These are phyloP conservation scores for Hura crepitans DNA, from an alignment of 441 rosid species.

Conservation along the genomic window DNA sequence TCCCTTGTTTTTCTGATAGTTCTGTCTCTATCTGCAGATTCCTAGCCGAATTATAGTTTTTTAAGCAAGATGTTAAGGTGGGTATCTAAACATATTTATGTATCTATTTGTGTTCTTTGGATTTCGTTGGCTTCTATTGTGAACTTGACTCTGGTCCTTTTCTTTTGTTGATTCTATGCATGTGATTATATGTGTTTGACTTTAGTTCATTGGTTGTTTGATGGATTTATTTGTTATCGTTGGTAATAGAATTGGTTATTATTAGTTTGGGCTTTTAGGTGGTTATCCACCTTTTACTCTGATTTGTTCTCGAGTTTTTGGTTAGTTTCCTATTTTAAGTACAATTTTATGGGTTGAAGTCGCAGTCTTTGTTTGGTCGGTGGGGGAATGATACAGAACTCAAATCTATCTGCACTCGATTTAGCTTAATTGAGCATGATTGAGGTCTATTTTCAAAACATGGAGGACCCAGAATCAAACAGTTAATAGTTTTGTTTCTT, in stretches of 20 bases:
- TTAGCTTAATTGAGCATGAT: not conserved
- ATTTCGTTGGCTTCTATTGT: not conserved
- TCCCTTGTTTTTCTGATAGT: slow-evolving; percentile 21
- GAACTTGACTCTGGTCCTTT: not conserved
- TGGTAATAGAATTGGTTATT: slow-evolving; percentile 11
- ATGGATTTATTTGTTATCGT: slow-evolving; percentile 5
- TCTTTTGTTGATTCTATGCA: slow-evolving; percentile 1
- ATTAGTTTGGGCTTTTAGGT: slow-evolving; percentile 13
- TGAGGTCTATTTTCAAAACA: slow-evolving; percentile 11
- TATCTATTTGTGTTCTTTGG: not conserved
- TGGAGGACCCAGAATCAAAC: not conserved
- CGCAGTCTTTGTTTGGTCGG: slow-evolving; percentile 12
- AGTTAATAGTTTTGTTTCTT: not conserved
- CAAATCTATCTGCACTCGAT: not conserved
- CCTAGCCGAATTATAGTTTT: slow-evolving; percentile 8
- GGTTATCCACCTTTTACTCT: slow-evolving; percentile 22
- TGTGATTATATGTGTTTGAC: slow-evolving; percentile 21
- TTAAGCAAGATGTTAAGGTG: slow-evolving; percentile 25
- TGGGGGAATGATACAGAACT: slow-evolving; percentile 2
- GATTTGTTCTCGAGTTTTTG: slow-evolving; percentile 14
- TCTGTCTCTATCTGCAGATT: slow-evolving; percentile 22
- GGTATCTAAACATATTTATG: not conserved
- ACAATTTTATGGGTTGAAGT: slow-evolving; percentile 2
- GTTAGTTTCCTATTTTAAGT: slow-evolving; percentile 12
- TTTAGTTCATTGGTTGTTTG: slow-evolving; percentile 11